These are phyloP conservation scores for Penicillium olsonii DNA, from an alignment of 2,329 filamentous ascomycete genomes.

Conservation along the genomic window DNA sequence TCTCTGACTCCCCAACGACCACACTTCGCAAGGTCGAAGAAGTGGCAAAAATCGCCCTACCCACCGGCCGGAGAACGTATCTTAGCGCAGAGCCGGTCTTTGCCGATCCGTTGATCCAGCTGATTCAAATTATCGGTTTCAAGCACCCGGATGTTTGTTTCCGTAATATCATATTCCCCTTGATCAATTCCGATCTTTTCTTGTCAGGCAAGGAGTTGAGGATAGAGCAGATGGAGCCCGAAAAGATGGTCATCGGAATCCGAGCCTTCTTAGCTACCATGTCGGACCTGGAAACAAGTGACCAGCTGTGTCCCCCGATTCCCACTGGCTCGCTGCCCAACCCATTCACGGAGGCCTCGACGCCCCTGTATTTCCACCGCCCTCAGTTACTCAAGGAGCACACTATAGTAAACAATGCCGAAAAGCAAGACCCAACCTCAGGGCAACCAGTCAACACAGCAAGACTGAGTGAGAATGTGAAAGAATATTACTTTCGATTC, in stretches of 20 bases:
- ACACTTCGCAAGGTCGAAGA: constrained; percentile 84
- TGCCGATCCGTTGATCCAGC: constrained; percentile 85
- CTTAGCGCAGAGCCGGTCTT: constrained; percentile 81
- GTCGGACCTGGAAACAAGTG: constrained; percentile 84
- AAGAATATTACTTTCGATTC: constrained; percentile 85
- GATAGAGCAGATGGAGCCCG: constrained; percentile 91
- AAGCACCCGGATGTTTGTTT: constrained; percentile 94
- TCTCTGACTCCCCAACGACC: constrained; percentile 67
- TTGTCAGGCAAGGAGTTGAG: constrained; percentile 73
- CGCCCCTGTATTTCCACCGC: constrained; percentile 37
- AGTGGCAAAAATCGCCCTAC: constrained; percentile 79
- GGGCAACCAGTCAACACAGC: constrained; percentile 58
- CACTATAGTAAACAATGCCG: constrained; percentile 27
- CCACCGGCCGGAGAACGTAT: constrained; percentile 75
- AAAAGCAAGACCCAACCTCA: constrained; percentile 32
- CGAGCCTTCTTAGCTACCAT: constrained; percentile 91
- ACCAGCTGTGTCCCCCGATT: constrained; percentile 77
- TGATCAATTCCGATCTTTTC: constrained; percentile 92
- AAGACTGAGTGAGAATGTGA: constrained; percentile 71
- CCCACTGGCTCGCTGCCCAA: constrained; percentile 61
- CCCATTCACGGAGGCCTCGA: constrained; percentile 39
- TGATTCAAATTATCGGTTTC: constrained; percentile 92
- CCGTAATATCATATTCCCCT: constrained; percentile 85
- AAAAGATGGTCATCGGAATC: constrained; percentile 96
- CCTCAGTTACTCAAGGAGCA: constrained; percentile 41